A percentile compares a stretch with the other conserved stretches of the same genome.
These are phyloP conservation scores for Aspergillus olivimuriae DNA, from an alignment of 495 filamentous ascomycete genomes.

Conservation along the genomic window DNA sequence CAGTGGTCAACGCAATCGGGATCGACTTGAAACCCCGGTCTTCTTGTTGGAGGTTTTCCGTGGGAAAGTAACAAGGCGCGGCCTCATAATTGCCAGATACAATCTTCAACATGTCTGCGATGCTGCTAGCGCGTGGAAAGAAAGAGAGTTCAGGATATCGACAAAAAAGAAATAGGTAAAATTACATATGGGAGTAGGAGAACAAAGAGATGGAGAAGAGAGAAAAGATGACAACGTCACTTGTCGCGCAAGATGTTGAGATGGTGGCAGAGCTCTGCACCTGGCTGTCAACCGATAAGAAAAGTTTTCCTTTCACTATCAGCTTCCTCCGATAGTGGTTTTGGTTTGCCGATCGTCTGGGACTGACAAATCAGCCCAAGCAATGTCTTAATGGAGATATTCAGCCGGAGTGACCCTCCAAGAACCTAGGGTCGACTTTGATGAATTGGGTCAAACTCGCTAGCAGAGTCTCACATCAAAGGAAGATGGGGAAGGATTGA, in stretches of 20 bases:
- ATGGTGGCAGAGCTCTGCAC: no score
- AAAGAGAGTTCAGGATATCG: background rate
- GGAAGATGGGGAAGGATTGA: background rate
- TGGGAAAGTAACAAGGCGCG: constrained; percentile 9
- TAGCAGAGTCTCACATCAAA: background rate
- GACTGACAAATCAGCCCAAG: background rate
- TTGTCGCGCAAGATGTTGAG: background rate
- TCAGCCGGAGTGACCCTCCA: background rate
- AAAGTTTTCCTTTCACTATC: no score
- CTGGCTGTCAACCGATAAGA: no score
- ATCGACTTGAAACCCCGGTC: constrained; percentile 8
- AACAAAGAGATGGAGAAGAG: background rate
- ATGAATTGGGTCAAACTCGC: background rate
- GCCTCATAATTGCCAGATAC: constrained; percentile 7
- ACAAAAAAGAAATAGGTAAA: background rate
- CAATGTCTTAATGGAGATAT: background rate
- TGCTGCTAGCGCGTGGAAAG: background rate
- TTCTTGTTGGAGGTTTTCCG: constrained; percentile 6
- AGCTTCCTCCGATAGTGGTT: background rate
- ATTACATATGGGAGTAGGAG: constrained; percentile 1
- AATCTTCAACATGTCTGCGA: constrained; percentile 6
- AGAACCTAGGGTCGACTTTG: background rate
- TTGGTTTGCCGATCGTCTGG: background rate
- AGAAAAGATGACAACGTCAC: background rate
- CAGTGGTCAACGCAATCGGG: constrained; percentile 1